These are phyloP conservation scores for Ormosia semicastrata DNA, from an alignment of 306 rosid species.

Conservation along the genomic window DNA sequence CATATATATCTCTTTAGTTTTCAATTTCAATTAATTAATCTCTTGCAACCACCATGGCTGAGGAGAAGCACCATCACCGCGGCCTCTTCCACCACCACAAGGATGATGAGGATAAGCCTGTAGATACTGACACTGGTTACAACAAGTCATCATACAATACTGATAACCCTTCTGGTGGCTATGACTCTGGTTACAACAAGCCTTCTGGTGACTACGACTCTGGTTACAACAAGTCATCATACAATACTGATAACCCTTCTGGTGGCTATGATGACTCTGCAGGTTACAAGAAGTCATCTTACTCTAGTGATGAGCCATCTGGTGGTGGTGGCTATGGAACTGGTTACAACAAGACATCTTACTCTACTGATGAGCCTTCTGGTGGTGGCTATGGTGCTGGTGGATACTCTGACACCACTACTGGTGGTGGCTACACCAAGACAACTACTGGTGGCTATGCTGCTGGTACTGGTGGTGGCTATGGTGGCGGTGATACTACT, in stretches of 20 bases:
- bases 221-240: background rate
- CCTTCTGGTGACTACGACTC: background rate
- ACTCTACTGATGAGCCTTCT: background rate
- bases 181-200: background rate
- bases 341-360: conserved; percentile 3
- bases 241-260: background rate
- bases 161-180: background rate
- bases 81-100: conserved; percentile 54
- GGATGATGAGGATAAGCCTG: conserved; percentile 31
- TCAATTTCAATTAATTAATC: background rate
- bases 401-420: conserved; percentile 7
- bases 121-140: background rate
- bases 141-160: background rate
- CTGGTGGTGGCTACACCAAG: background rate
- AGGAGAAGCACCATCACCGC: conserved; percentile 50
- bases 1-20: background rate
- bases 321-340: conserved; percentile 5
- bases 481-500: background rate
- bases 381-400: background rate
- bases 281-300: background rate
- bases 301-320: background rate
- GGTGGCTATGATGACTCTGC: background rate
- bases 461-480: background rate
- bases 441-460: background rate
- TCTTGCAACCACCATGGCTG: conserved; percentile 49